Evolutionary conservation across 1,139 yeast genomes (phyloP).

Genomic region (Kazachstania sp.): DNA sequence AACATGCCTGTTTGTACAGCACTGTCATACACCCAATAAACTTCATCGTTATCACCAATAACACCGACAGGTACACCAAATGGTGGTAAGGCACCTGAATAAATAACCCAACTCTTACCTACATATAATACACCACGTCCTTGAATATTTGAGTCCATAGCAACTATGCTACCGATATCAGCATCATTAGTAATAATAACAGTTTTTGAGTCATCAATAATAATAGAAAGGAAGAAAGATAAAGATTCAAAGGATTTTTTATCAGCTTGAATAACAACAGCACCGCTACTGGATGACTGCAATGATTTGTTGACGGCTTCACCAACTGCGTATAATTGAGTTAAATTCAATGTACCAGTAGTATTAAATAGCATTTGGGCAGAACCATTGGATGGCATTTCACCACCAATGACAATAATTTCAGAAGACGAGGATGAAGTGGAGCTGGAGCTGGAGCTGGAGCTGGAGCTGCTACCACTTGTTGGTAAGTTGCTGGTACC

Average conservation of each 20-base stretch:
- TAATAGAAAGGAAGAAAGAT: slow-evolving; percentile 25
- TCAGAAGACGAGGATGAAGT: slow-evolving; percentile 7
- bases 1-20: slow-evolving; percentile 15
- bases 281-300: slow-evolving; percentile 12
- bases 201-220: slow-evolving; percentile 21
- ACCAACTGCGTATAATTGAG: slow-evolving; percentile 22
- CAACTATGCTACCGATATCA: slow-evolving; percentile 20
- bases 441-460: too few species aligned
- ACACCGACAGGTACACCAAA: slow-evolving; percentile 22
- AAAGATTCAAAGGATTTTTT: slow-evolving; percentile 22
- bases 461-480: slow-evolving; percentile 3
- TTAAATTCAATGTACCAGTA: slow-evolving; percentile 18
- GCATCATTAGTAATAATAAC: slow-evolving; percentile 21
- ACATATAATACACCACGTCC: slow-evolving; percentile 26
- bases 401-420: slow-evolving; percentile 21
- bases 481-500: neutral
- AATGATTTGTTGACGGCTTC: slow-evolving; percentile 14
- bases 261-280: slow-evolving; percentile 24
- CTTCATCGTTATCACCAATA: slow-evolving; percentile 9
- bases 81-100: slow-evolving; percentile 25
- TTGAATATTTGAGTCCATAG: slow-evolving; percentile 15
- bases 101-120: slow-evolving; percentile 17
- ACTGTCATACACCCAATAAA: slow-evolving; percentile 19
- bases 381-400: slow-evolving; percentile 8
- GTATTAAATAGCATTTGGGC: slow-evolving; percentile 16